A percentile compares a stretch with the other conserved stretches of the same genome.
Evolutionary conservation across 2,329 filamentous ascomycete species (phyloP).

Genomic region (Cercospora brassicicola): DNA sequence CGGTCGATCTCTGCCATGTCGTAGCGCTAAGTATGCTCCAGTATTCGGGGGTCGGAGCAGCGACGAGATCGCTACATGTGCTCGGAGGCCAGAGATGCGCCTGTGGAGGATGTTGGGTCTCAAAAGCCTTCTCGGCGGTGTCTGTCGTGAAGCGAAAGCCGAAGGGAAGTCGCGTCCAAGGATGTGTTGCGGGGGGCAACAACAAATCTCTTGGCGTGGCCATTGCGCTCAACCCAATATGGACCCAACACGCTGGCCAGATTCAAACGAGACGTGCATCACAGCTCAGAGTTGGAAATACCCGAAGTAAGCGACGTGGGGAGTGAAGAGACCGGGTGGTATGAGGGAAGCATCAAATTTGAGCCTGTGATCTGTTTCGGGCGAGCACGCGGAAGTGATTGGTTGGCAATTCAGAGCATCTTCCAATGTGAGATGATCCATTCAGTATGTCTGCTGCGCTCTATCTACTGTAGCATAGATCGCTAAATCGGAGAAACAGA

Average conservation of each 20-base stretch:
- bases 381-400: not conserved
- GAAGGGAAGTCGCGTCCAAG: constrained; percentile 11
- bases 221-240: not conserved
- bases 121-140: constrained; percentile 3
- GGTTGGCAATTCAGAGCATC: not conserved
- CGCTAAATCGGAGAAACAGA: not conserved
- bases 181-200: constrained; percentile 6
- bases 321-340: not conserved
- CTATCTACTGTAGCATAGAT: not conserved
- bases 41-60: constrained; percentile 25
- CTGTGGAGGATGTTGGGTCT: constrained; percentile 15
- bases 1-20: constrained; percentile 32
- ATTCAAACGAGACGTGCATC: not conserved
- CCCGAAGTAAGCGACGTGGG: not conserved
- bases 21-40: constrained; percentile 35
- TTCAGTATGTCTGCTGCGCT: not conserved
- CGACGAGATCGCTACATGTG: constrained; percentile 36
- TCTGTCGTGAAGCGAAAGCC: not conserved
- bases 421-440: not conserved
- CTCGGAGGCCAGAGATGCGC: constrained; percentile 11
- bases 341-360: not conserved
- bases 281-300: not conserved
- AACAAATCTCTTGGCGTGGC: not conserved
- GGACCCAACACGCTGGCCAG: not conserved
- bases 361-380: not conserved